phyloP scores from a whole-genome alignment of 768 basidiomycete species.

The Lactarius hengduanensis region DNA sequence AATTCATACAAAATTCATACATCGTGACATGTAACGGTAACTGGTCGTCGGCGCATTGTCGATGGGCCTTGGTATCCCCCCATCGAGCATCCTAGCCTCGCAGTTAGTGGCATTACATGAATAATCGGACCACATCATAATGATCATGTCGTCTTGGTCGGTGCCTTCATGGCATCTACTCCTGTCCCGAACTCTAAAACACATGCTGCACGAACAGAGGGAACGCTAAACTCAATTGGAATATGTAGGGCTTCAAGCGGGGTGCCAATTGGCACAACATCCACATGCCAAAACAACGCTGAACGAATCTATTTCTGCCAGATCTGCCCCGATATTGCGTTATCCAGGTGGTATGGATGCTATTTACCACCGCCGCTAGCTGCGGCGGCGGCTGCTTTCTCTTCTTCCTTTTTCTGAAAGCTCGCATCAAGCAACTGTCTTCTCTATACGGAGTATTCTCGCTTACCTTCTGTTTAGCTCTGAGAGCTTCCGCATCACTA shows the following conservation, averaged over 20 bases:
- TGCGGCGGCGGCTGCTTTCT: conserved; percentile 29
- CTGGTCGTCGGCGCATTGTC: conserved; percentile 13
- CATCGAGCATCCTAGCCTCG: background rate
- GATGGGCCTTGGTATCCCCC: background rate
- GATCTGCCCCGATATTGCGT: conserved; percentile 26
- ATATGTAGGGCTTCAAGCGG: background rate
- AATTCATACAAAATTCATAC: too few species aligned
- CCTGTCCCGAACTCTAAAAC: conserved; percentile 16
- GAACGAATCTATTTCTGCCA: conserved; percentile 20
- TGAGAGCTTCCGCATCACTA: conserved; percentile 74
- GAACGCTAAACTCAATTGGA: background rate
- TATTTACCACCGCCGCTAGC: conserved; percentile 33
- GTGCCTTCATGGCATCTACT: conserved; percentile 2
- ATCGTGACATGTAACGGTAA: conserved; percentile 1
- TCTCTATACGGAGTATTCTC: background rate
- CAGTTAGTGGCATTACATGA: conserved; percentile 7
- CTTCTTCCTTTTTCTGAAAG: conserved; percentile 37
- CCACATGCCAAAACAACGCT: background rate
- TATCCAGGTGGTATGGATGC: conserved; percentile 11
- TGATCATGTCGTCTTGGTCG: background rate
- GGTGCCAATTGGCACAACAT: background rate
- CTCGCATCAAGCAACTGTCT: background rate
- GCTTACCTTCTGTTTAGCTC: conserved; percentile 76
- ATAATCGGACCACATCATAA: background rate
- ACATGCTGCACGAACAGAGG: background rate